phyloP scores from a whole-genome alignment of 805 yeast species.

The Danielia oregonensis region DNA sequence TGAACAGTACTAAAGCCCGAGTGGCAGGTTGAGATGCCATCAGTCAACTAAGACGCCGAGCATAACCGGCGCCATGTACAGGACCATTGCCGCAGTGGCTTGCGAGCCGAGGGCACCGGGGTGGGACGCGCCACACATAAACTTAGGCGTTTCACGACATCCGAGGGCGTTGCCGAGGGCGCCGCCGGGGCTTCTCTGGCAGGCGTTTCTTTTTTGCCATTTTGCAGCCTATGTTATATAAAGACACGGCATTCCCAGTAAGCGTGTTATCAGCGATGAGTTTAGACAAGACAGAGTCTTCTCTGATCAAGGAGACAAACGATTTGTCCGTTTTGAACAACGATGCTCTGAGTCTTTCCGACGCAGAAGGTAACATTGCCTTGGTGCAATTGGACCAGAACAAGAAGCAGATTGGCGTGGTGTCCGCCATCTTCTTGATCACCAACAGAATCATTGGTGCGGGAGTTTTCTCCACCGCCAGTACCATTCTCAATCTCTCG shows the following conservation, averaged over 20 bases:
- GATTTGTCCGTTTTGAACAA: not conserved
- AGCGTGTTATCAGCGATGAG: too few relatives aligned
- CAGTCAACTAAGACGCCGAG: too few relatives aligned
- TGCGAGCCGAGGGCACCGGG: too few relatives aligned
- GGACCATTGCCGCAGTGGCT: too few relatives aligned
- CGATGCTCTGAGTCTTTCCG: too few relatives aligned
- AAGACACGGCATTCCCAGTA: too few relatives aligned
- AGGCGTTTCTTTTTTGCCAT: not conserved
- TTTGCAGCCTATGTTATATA: not conserved
- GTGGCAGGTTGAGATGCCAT: not conserved
- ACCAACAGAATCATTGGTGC: slow-evolving; percentile 21
- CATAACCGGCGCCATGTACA: too few relatives aligned
- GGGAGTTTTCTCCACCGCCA: slow-evolving; percentile 19
- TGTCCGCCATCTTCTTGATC: slow-evolving; percentile 32
- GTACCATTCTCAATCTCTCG: slow-evolving; percentile 23
- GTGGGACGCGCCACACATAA: too few relatives aligned
- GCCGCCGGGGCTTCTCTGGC: not conserved
- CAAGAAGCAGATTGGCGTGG: slow-evolving; percentile 41
- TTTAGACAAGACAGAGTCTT: not conserved
- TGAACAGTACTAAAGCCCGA: not conserved
- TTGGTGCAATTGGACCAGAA: slow-evolving; percentile 41
- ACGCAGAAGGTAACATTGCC: slow-evolving; percentile 13
- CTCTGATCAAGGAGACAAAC: not conserved
- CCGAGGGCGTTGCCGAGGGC: slow-evolving; percentile 1
- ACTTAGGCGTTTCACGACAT: too few relatives aligned